Conservation (phyloP, 352 stramenopile genomes). For the Phytopythium ostracodes region DNA sequence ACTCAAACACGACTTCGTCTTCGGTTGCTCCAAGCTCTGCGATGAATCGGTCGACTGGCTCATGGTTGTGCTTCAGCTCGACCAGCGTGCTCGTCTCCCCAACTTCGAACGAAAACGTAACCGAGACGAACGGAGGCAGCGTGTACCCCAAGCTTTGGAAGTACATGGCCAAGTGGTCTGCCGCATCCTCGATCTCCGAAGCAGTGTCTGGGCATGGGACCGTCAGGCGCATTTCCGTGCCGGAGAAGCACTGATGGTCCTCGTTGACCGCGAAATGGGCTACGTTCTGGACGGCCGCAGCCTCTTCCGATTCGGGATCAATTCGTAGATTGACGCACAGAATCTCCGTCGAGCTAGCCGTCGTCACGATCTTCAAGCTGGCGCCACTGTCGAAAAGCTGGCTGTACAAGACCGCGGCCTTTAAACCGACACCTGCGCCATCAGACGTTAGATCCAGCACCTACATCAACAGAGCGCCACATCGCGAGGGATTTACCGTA, state of each 20-base stretch:
- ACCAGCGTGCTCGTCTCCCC: constrained; percentile 28
- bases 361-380: constrained; percentile 63
- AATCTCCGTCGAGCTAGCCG: constrained; percentile 52
- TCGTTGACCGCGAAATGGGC: constrained; percentile 57
- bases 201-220: constrained; percentile 36
- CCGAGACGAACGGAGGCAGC: constrained; percentile 37
- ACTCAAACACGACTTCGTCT: constrained; percentile 43
- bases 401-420: constrained; percentile 72
- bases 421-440: constrained; percentile 59
- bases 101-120: constrained; percentile 61
- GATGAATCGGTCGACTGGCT: constrained; percentile 61
- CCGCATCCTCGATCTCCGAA: constrained; percentile 38
- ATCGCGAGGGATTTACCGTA: constrained; percentile 31
- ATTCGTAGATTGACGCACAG: constrained; percentile 70
- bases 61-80: constrained; percentile 26
- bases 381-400: constrained; percentile 36
- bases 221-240: constrained; percentile 70
- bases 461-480: no score
- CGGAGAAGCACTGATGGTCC: constrained; percentile 62
- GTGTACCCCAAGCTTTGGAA: constrained; percentile 71
- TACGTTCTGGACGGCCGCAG: constrained; percentile 54
- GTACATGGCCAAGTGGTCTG: constrained; percentile 51
- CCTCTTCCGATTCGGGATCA: constrained; percentile 50
- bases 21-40: constrained; percentile 29
- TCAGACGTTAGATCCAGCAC: background rate